Base-by-base conservation (phyloP, 192 early-diverging fungal genomes). In the Coemansia sp. region DNA sequence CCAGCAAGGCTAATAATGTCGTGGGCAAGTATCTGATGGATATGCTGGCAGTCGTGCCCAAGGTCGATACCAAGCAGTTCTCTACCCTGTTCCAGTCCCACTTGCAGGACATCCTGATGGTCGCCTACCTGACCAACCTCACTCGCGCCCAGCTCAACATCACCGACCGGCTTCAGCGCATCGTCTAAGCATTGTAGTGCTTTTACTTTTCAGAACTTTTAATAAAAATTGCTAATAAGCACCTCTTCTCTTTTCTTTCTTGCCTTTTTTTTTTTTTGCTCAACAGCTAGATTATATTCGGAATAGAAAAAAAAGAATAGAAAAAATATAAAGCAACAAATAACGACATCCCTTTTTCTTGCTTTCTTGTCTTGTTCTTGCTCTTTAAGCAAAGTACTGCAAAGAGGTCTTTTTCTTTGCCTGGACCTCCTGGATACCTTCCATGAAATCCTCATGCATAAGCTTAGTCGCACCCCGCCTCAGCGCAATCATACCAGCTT, bases 321-420 rank as follows among this genome's bases (percentile, higher is more conserved):
- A n/a, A n/a, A 48, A 40, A 28, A 28, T 62, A 14, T 45, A 56
- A 64, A n/a, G 48, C 14, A 7, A n/a, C 20, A 25, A 68, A 56
- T 25, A 29, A 18, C 5, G 34, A 48, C 30, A 48, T 12, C 10
- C 18, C 12, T 25, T 29, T 56, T 18, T 14, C 25, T 14, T 5
- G n/a, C n/a, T n/a, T n/a, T n/a, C n/a, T n/a, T n/a, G n/a, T n/a
- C n/a, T n/a, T n/a, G n/a, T n/a, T n/a, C n/a, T n/a, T n/a, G n/a
- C 22, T 20, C 14, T 20, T 80, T 84, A 94, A 42, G 92, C 92
- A 85, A 92, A 94, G 83, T 94, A 94, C 83, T 90, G 87, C 65
- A 98, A 80, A 63, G 93, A 91, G 22, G 92, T 97, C 88, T 97
- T 97, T 89, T 99, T 99, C 91, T 96, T 96, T 49, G 96, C 96